Conservation (phyloP, 352 stramenopile genomes). For the Globisporangium nodosum region DNA sequence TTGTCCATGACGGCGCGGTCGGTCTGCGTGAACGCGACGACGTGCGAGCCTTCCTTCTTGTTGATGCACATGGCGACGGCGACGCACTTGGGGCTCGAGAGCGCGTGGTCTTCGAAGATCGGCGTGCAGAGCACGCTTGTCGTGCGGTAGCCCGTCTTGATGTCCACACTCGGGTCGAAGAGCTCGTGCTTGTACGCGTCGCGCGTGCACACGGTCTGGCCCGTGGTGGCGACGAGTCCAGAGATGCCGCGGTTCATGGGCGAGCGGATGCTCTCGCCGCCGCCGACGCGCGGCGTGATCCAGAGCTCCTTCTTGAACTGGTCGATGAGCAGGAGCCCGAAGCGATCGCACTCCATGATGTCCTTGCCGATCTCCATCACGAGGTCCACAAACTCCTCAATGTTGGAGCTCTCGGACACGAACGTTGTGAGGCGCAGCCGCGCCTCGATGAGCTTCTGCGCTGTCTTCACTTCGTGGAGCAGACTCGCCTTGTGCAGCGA, state of each 20-base stretch:
- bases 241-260: constrained; percentile 68
- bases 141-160: constrained; percentile 70
- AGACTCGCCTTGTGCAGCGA: constrained; percentile 65
- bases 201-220: constrained; percentile 43
- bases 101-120: constrained; percentile 60
- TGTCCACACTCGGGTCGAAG: constrained; percentile 63
- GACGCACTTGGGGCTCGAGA: constrained; percentile 48
- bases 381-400: constrained; percentile 60
- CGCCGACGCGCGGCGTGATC: constrained; percentile 48
- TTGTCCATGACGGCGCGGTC: constrained; percentile 57
- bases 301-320: constrained; percentile 76
- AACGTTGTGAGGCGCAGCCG: constrained; percentile 61
- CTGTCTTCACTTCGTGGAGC: constrained; percentile 58
- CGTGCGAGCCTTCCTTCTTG: constrained; percentile 69
- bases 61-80: constrained; percentile 88
- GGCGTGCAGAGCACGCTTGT: constrained; percentile 71
- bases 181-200: constrained; percentile 68
- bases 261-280: constrained; percentile 41
- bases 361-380: constrained; percentile 73
- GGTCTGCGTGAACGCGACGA: constrained; percentile 61
- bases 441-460: constrained; percentile 61
- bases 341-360: constrained; percentile 72
- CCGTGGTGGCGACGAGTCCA: constrained; percentile 59
- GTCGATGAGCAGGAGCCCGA: constrained; percentile 61
- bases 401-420: constrained; percentile 49